Percentiles rank a stretch among this genome's conserved stretches.
Evolutionary conservation across 2,329 filamentous ascomycete genomes (phyloP).

Genomic region (Pseudocercospora macadamiae): DNA sequence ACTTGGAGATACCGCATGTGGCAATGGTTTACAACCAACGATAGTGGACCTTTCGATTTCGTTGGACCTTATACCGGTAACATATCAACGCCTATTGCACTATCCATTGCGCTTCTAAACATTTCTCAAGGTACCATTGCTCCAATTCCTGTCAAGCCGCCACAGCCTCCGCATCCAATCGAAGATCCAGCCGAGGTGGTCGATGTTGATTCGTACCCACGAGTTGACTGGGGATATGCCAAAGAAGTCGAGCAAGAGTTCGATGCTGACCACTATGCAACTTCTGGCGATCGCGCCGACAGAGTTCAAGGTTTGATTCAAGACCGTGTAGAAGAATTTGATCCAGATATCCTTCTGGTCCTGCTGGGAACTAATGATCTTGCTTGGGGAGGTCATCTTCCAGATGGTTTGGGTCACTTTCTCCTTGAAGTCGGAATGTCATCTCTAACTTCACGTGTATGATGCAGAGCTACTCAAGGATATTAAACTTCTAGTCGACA

Average conservation of each 20-base stretch:
- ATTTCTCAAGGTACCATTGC: constrained; percentile 7
- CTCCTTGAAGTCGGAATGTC: too few relatives aligned
- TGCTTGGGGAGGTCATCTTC: constrained; percentile 28
- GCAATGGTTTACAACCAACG: constrained; percentile 42
- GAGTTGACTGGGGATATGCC: constrained; percentile 39
- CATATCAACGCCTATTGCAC: too few relatives aligned
- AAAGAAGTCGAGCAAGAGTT: constrained; percentile 33
- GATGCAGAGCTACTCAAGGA: constrained; percentile 22
- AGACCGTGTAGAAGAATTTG: constrained; percentile 33
- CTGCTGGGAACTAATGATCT: constrained; percentile 34
- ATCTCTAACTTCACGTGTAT: background rate
- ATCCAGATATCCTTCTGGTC: constrained; percentile 38
- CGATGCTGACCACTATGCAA: constrained; percentile 25
- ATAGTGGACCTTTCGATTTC: constrained; percentile 37
- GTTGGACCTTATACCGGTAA: constrained; percentile 39
- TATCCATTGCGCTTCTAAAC: background rate
- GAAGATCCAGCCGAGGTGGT: background rate
- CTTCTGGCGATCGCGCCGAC: constrained; percentile 38
- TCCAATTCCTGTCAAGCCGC: constrained; percentile 2
- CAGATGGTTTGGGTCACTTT: constrained; percentile 1
- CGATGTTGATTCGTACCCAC: constrained; percentile 8
- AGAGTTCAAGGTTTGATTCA: constrained; percentile 37
- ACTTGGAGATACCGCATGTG: constrained; percentile 50
- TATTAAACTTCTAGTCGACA: constrained; percentile 37
- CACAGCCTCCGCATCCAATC: constrained; percentile 7